These are phyloP conservation scores for Acephala macrosclerotiorum DNA, from an alignment of 2,329 filamentous ascomycete genomes.

Conservation along the genomic window DNA sequence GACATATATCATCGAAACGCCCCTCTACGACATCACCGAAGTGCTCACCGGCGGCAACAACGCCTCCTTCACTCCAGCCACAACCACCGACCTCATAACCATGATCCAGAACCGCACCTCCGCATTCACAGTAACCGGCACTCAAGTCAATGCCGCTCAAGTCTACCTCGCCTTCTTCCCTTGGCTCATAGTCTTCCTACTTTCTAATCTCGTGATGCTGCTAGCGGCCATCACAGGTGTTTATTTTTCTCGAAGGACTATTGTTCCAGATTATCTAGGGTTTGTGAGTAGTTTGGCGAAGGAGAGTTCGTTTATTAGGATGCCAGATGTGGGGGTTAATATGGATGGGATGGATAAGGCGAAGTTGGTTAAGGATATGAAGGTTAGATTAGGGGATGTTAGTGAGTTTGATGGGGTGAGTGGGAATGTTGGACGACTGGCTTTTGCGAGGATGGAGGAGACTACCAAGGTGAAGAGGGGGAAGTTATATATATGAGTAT, in stretches of 20 bases:
- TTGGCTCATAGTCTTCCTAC: constrained; percentile 33
- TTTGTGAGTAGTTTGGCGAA: constrained; percentile 36
- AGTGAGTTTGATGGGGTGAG: constrained; percentile 23
- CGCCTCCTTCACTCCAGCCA: constrained; percentile 30
- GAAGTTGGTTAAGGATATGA: constrained; percentile 36
- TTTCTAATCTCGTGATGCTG: constrained; percentile 34
- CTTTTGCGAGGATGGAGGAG: constrained; percentile 37
- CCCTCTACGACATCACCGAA: constrained; percentile 25
- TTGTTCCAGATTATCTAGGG: constrained; percentile 35
- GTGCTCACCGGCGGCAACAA: constrained; percentile 28
- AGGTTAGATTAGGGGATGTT: constrained; percentile 35
- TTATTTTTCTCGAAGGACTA: constrained; percentile 29
- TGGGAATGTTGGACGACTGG: constrained; percentile 27
- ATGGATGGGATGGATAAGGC: constrained; percentile 39
- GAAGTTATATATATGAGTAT: constrained; percentile 31
- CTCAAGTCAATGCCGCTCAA: constrained; percentile 17
- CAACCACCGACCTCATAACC: constrained; percentile 18
- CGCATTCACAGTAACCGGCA: constrained; percentile 34
- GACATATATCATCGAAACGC: constrained; percentile 28
- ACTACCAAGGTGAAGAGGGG: constrained; percentile 29
- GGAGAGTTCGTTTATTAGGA: constrained; percentile 35
- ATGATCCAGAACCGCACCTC: constrained; percentile 36
- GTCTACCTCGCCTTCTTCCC: constrained; percentile 32
- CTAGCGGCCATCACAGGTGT: constrained; percentile 29
- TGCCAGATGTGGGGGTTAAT: constrained; percentile 38